Base-by-base conservation (phyloP, 2,329 filamentous ascomycete species). In the Colletotrichum tropicicola region DNA sequence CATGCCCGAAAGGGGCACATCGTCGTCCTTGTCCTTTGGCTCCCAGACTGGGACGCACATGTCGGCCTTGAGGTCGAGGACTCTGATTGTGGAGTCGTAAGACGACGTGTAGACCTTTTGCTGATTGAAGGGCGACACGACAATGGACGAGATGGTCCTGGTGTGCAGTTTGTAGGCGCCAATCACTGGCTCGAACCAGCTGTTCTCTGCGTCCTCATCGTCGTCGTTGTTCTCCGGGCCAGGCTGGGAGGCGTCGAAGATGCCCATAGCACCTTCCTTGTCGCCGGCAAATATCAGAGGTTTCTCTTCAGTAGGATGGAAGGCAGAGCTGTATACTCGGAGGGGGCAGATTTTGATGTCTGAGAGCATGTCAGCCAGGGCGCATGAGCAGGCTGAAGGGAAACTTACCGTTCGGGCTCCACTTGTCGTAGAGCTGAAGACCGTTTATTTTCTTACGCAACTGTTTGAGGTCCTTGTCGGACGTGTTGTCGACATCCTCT, bases 261-360 rank as follows among this genome's bases (percentile, higher is more conserved):
- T 88, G 0, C 96, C 96, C 63, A 98, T 84, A 23, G 93, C 92
- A 1, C 96, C 95, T 69, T 97, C 86, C 75, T 99, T 99, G 73
- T 99, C 96, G 10, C 95, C 95, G 0, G 95, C 95, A 74, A 99
- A 97, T 2, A 98, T 86, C 3, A 99, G 83, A 0, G 94, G 89
- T 72, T 98, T 98, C 3, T 94, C 89, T 62, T 89, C 84, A 0
- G 90, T 94, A 0, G 96, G 96, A 72, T 99, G 96, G 70, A 99
- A 95, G 0, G 91, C 89, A 71, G 98, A 88, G 0, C 92, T 86
- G 73, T 98, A 99, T 13, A 97, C 87, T 56, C 95, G 83, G 70
- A 97, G 93, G 0, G 94, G 94, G 0, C 92, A 95, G 51, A 98
- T 90, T 74, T 98, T 98, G 72, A 98, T 96, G 56, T 92, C 92